These are phyloP conservation scores for Voacanga thouarsii DNA, from an alignment of 257 asterid species.

Conservation along the genomic window DNA sequence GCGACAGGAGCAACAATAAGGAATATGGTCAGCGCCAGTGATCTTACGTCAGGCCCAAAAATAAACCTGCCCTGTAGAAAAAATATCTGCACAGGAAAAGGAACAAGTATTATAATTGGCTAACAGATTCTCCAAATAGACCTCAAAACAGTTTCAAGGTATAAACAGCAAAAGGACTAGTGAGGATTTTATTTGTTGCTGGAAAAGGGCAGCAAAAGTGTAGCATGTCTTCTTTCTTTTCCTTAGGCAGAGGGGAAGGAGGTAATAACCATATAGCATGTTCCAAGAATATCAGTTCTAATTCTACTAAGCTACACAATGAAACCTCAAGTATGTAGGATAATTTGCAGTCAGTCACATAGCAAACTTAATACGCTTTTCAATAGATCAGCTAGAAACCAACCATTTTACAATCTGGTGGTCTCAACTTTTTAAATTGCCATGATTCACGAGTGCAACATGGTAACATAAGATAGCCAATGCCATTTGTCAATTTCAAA, in stretches of 20 bases:
- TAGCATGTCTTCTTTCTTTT: neutral
- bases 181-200: neutral
- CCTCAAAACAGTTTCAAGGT: neutral
- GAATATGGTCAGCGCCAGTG: constrained; percentile 73
- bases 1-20: constrained; percentile 84
- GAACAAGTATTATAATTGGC: constrained; percentile 4
- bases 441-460: neutral
- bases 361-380: neutral
- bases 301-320: neutral
- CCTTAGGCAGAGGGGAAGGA: neutral
- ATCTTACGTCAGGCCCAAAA: constrained; percentile 94
- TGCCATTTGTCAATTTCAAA: neutral
- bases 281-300: neutral
- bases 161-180: neutral
- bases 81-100: constrained; percentile 60
- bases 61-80: constrained; percentile 83
- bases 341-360: neutral
- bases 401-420: neutral
- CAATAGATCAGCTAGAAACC: neutral
- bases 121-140: neutral
- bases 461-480: neutral
- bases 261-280: neutral
- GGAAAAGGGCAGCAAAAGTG: neutral
- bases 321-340: neutral
- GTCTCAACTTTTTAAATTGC: neutral